Conservation (phyloP, 2,329 filamentous ascomycete genomes). For the Parafenestella ontariensis region DNA sequence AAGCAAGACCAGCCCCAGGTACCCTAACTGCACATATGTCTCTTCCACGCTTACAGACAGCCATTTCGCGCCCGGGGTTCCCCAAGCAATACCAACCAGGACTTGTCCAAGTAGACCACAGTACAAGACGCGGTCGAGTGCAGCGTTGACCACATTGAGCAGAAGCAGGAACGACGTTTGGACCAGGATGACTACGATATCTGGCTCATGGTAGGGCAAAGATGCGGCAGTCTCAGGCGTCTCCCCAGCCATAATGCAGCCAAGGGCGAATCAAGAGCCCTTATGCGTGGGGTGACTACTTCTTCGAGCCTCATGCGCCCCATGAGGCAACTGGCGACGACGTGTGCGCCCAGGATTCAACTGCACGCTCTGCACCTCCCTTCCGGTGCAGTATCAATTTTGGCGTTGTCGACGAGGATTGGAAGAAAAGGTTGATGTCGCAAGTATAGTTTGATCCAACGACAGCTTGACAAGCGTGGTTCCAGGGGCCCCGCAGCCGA, state of each 20-base stretch:
- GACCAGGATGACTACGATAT: constrained; percentile 65
- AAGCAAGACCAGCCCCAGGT: constrained; percentile 73
- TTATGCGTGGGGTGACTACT: constrained; percentile 9
- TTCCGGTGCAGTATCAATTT: not conserved
- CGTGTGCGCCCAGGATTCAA: constrained; percentile 5
- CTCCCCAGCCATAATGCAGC: constrained; percentile 31
- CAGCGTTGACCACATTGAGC: constrained; percentile 65
- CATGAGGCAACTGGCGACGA: constrained; percentile 12
- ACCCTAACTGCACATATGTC: constrained; percentile 70
- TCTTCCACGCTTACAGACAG: constrained; percentile 61
- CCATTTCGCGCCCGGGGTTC: constrained; percentile 69
- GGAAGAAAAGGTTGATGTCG: constrained; percentile 9
- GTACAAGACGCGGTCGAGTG: constrained; percentile 67
- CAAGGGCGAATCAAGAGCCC: constrained; percentile 12
- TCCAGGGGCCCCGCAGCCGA: constrained; percentile 33
- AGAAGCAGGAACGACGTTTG: constrained; percentile 68
- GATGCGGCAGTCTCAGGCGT: constrained; percentile 30
- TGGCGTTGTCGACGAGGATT: constrained; percentile 8
- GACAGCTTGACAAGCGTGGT: constrained; percentile 5
- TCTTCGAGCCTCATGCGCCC: constrained; percentile 9
- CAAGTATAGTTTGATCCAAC: constrained; percentile 7
- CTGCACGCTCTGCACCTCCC: constrained; percentile 1
- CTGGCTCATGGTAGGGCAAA: constrained; percentile 68
- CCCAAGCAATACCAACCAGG: constrained; percentile 73
- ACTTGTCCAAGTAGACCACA: constrained; percentile 77